Conservation (phyloP, 148 eudicot genomes). For the Salicornia ramosissima region DNA sequence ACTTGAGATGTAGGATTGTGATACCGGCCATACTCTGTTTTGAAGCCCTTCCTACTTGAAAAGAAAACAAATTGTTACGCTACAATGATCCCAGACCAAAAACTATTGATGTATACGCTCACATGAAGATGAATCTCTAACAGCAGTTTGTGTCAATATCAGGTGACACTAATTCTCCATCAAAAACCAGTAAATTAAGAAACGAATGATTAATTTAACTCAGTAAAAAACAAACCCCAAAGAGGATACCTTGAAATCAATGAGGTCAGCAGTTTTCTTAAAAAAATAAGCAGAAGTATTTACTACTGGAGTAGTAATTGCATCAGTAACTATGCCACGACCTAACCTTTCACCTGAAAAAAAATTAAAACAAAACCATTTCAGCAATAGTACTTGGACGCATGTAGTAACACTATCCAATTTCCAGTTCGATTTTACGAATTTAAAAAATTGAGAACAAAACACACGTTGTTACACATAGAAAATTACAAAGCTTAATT, state of each 20-base stretch:
- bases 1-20: conserved; percentile 73
- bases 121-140: not conserved
- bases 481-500: no score
- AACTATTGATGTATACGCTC: not conserved
- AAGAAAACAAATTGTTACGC: not conserved
- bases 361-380: not conserved
- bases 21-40: conserved; percentile 81
- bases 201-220: no score
- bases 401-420: no score
- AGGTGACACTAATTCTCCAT: not conserved
- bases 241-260: conserved; percentile 74
- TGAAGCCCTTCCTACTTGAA: conserved; percentile 62
- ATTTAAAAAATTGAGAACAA: no score
- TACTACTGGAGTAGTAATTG: conserved; percentile 89
- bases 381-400: no score
- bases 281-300: conserved; percentile 93
- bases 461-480: no score
- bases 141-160: not conserved
- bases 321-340: conserved; percentile 81
- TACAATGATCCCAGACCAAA: not conserved
- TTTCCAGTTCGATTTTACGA: no score
- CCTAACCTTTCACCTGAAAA: conserved; percentile 79
- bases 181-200: conserved; percentile 1
- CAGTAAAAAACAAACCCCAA: not conserved
- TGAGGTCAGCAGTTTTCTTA: conserved; percentile 75